Evolutionary conservation across 331 rosid species (phyloP).

Genomic region (Phaseolus coccineus): DNA sequence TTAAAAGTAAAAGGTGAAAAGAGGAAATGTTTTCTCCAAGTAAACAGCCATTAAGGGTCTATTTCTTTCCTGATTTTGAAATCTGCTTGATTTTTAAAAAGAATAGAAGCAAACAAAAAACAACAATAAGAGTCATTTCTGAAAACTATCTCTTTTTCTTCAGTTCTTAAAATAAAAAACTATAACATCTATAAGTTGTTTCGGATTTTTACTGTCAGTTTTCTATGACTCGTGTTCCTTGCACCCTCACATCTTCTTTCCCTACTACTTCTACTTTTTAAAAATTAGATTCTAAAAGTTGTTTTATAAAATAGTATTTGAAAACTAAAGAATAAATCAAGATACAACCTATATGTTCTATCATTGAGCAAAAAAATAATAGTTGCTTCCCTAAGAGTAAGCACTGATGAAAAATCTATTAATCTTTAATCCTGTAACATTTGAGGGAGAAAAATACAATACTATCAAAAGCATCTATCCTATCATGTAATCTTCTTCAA

Average conservation of each 20-base stretch:
- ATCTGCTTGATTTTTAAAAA: not conserved
- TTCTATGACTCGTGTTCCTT: not conserved
- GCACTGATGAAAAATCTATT: not conserved
- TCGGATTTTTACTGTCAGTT: not conserved
- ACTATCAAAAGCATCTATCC: constrained; percentile 18
- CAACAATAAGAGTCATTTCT: not conserved
- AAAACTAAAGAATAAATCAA: not conserved
- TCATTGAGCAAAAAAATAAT: constrained; percentile 7
- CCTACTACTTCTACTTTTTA: not conserved
- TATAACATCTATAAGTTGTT: not conserved
- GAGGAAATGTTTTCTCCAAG: not conserved
- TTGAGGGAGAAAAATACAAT: not conserved
- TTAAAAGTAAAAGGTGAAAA: not conserved
- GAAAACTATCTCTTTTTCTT: not conserved
- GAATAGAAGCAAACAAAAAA: not conserved
- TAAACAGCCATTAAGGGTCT: not conserved
- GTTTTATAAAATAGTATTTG: not conserved
- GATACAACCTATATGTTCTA: constrained; percentile 6
- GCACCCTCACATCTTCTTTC: not conserved
- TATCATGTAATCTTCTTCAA: constrained; percentile 22
- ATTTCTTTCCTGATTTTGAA: not conserved
- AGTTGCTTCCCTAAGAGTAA: constrained; percentile 15
- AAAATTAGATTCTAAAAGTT: not conserved
- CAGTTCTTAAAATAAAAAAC: not conserved
- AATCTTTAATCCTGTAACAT: not conserved